phyloP scores from a whole-genome alignment of 306 rosid species.

The Sechiopsis laciniata region DNA sequence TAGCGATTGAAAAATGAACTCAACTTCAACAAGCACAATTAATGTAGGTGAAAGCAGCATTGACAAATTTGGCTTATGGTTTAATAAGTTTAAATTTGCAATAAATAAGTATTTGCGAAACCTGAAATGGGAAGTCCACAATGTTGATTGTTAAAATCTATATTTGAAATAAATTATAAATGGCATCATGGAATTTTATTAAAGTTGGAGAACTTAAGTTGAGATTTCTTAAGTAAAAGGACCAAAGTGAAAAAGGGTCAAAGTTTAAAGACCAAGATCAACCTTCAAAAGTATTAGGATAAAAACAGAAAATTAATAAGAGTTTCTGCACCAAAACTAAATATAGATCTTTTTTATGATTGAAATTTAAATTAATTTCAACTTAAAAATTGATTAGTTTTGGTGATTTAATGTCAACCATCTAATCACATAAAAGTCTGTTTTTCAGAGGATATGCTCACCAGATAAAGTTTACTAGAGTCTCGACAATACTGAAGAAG shows the following conservation, averaged over 20 bases:
- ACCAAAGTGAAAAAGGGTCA: not conserved
- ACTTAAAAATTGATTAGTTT: not conserved
- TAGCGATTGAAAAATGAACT: not conserved
- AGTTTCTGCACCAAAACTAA: not conserved
- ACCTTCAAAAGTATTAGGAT: not conserved
- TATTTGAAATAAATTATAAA: not conserved
- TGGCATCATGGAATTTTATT: not conserved
- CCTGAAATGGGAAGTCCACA: not conserved
- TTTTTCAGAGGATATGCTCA: conserved; percentile 27
- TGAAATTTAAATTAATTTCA: not conserved
- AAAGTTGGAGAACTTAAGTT: not conserved
- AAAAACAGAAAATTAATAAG: not conserved
- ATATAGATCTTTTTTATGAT: not conserved
- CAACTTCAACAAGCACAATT: conserved; percentile 4
- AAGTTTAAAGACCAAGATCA: not conserved
- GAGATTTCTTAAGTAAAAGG: not conserved
- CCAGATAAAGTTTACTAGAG: conserved; percentile 84
- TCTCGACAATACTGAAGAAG: conserved; percentile 59
- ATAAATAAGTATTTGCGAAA: not conserved
- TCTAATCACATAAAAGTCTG: not conserved
- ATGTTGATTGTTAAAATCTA: not conserved
- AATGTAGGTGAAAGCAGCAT: not conserved
- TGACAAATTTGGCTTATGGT: conserved; percentile 1
- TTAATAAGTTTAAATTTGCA: not conserved
- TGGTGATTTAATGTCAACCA: not conserved